A percentile compares a stretch with the other conserved stretches of the same genome.
These are phyloP conservation scores for Beauveria caledonica DNA, from an alignment of 2,329 filamentous ascomycete species.

Conservation along the genomic window DNA sequence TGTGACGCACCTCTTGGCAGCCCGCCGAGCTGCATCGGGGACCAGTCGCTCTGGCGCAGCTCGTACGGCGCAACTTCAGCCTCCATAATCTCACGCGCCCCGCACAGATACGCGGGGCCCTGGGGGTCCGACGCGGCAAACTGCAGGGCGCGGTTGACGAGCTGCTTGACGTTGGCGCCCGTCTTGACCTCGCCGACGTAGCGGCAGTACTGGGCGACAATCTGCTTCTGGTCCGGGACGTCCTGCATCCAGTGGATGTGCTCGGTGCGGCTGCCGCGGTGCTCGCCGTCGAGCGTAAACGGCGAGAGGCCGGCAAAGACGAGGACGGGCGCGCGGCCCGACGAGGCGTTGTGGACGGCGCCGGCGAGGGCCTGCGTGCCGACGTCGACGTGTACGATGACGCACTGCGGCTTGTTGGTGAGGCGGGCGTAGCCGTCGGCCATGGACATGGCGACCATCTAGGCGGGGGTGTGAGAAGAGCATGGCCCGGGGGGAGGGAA, in stretches of 20 bases:
- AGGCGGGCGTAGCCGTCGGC: slow-evolving; percentile 71
- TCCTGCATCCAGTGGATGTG: slow-evolving; percentile 86
- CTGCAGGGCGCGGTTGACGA: slow-evolving; percentile 76
- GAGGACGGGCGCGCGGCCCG: slow-evolving; percentile 64
- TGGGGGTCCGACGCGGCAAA: slow-evolving; percentile 71
- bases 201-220: slow-evolving; percentile 77
- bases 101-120: slow-evolving; percentile 72
- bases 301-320: slow-evolving; percentile 74
- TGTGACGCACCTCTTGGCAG: slow-evolving; percentile 44
- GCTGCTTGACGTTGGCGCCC: slow-evolving; percentile 79
- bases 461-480: neutral
- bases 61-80: slow-evolving; percentile 69
- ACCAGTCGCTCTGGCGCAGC: slow-evolving; percentile 63
- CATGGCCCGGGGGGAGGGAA: neutral
- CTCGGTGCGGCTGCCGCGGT: slow-evolving; percentile 68
- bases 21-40: slow-evolving; percentile 58
- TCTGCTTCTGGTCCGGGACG: slow-evolving; percentile 72
- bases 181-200: slow-evolving; percentile 78
- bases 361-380: slow-evolving; percentile 72
- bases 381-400: slow-evolving; percentile 75
- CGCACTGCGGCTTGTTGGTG: slow-evolving; percentile 64
- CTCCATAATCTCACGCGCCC: slow-evolving; percentile 76
- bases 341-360: slow-evolving; percentile 72
- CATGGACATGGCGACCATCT: slow-evolving; percentile 83
- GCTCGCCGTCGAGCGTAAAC: slow-evolving; percentile 69